phyloP scores from a whole-genome alignment of 768 basidiomycete species.

The Tylopilus vinaceipallidus region DNA sequence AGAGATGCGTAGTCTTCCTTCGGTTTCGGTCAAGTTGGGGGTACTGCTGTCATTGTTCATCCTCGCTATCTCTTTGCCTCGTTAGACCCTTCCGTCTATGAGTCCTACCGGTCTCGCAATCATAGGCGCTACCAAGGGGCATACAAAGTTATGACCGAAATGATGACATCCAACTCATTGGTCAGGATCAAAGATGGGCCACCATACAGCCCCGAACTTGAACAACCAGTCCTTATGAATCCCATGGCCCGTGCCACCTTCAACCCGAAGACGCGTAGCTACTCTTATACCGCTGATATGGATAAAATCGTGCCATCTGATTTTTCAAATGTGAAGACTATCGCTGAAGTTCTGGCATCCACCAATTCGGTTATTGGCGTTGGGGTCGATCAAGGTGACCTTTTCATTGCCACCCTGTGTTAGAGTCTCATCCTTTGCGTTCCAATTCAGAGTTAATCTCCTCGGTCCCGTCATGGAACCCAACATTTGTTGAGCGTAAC shows the following conservation, averaged over 20 bases:
- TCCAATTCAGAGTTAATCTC: constrained; percentile 77
- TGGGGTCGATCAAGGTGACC: constrained; percentile 85
- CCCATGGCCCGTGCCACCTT: constrained; percentile 83
- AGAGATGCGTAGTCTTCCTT: constrained; percentile 68
- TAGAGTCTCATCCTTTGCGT: constrained; percentile 1
- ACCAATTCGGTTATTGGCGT: constrained; percentile 63
- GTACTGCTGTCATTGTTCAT: constrained; percentile 83
- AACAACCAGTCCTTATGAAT: constrained; percentile 85
- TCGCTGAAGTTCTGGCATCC: constrained; percentile 43
- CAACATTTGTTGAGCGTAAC: constrained; percentile 86
- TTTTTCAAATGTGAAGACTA: constrained; percentile 62
- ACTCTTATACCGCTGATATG: constrained; percentile 70
- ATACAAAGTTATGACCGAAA: constrained; percentile 91
- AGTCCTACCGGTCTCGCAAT: constrained; percentile 72
- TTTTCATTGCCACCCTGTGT: not conserved
- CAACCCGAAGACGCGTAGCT: constrained; percentile 84
- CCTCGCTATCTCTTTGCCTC: constrained; percentile 89
- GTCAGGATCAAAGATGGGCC: constrained; percentile 95
- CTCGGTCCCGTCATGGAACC: constrained; percentile 84
- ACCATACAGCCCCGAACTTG: constrained; percentile 84
- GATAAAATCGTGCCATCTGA: constrained; percentile 53
- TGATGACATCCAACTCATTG: constrained; percentile 91
- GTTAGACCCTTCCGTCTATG: constrained; percentile 74
- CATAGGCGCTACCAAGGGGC: constrained; percentile 62
- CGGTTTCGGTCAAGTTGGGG: constrained; percentile 99